Evolutionary conservation across 768 basidiomycete genomes (phyloP).

Genomic region (Termitomyces sp.): DNA sequence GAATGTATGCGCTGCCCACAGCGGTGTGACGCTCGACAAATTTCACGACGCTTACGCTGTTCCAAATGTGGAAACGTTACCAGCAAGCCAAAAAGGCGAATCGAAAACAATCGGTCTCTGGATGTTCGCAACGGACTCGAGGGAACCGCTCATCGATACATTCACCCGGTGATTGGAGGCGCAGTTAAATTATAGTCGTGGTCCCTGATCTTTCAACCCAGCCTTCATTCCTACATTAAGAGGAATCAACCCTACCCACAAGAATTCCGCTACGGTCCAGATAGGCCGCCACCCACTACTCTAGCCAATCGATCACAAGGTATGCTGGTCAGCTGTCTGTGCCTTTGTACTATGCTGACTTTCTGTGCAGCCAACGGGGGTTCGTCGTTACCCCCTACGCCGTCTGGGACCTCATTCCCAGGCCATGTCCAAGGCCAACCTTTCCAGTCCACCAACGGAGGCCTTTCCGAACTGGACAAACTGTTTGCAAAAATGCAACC

Average conservation of each 20-base stretch:
- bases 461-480: conserved; percentile 43
- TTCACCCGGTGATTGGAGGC: conserved; percentile 16
- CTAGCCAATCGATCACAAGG: conserved; percentile 23
- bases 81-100: conserved; percentile 52
- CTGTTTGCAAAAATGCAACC: conserved; percentile 45
- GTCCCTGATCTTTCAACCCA: conserved; percentile 23
- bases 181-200: conserved; percentile 4
- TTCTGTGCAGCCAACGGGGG: conserved; percentile 8
- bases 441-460: conserved; percentile 25
- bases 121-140: conserved; percentile 68
- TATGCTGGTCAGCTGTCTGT: conserved; percentile 9
- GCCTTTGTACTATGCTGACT: neutral
- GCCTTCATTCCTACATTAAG: conserved; percentile 65
- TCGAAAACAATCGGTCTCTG: conserved; percentile 68
- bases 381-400: conserved; percentile 1
- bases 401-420: conserved; percentile 6
- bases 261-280: conserved; percentile 67
- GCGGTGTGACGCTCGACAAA: conserved; percentile 37
- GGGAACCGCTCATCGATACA: conserved; percentile 64
- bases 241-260: conserved; percentile 70
- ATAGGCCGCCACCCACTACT: conserved; percentile 59
- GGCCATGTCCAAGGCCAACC: conserved; percentile 8
- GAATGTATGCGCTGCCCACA: conserved; percentile 29
- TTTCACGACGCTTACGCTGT: conserved; percentile 51
- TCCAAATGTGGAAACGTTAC: conserved; percentile 42